Evolutionary conservation across 2,329 filamentous ascomycete species (phyloP).

Genomic region (Epicoccum sorghinum): DNA sequence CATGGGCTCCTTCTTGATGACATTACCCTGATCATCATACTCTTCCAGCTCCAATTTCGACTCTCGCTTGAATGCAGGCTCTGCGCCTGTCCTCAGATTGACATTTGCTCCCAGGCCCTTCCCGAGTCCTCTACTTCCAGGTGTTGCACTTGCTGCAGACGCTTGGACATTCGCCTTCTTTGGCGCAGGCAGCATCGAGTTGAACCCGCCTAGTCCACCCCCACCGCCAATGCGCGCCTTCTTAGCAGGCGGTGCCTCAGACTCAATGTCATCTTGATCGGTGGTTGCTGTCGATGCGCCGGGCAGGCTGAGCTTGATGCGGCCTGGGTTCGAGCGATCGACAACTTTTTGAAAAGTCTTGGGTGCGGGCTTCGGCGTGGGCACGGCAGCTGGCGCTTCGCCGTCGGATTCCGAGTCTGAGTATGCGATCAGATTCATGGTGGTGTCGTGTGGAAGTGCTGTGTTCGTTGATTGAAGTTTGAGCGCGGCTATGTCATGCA

Average conservation of each 20-base stretch:
- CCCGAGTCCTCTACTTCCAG: conserved; percentile 43
- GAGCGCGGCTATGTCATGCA: neutral
- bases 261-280: conserved; percentile 51
- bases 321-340: conserved; percentile 79
- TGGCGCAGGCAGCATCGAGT: conserved; percentile 83
- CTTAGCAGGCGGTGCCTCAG: conserved; percentile 66
- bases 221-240: conserved; percentile 67
- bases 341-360: conserved; percentile 80
- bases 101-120: conserved; percentile 62
- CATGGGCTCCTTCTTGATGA: conserved; percentile 35
- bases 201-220: conserved; percentile 79
- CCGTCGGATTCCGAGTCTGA: conserved; percentile 77
- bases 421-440: conserved; percentile 81
- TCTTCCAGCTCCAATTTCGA: conserved; percentile 47
- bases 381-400: conserved; percentile 49
- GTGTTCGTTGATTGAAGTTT: neutral
- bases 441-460: conserved; percentile 16
- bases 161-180: conserved; percentile 60
- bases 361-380: conserved; percentile 50
- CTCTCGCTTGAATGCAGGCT: conserved; percentile 78
- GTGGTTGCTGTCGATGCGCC: conserved; percentile 54
- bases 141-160: conserved; percentile 31
- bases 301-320: conserved; percentile 82
- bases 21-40: conserved; percentile 46
- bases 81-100: conserved; percentile 80